Evolutionary conservation across 176 grass and related monocot species (phyloP).

Genomic region (Paspalum notatum): DNA sequence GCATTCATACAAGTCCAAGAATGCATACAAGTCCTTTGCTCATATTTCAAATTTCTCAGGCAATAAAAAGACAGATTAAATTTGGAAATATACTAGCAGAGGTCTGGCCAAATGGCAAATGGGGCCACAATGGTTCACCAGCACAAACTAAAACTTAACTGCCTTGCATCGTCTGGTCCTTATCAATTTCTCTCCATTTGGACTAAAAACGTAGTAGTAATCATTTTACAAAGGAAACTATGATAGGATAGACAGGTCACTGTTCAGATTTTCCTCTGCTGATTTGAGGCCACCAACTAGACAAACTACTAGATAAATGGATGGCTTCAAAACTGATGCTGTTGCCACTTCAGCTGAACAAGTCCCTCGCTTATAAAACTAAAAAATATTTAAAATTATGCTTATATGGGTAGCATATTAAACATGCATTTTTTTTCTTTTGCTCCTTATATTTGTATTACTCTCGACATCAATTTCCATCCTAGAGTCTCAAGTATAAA

Average conservation of each 20-base stretch:
- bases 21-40: not conserved
- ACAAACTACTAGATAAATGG: not conserved
- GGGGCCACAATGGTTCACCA: slow-evolving; percentile 12
- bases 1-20: not conserved
- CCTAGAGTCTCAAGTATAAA: not conserved
- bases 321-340: not conserved
- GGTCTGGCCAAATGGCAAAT: not conserved
- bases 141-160: not conserved
- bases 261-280: not conserved
- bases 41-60: not conserved
- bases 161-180: not conserved
- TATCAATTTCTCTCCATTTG: not conserved
- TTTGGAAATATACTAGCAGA: not conserved
- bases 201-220: not conserved
- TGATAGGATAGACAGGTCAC: not conserved
- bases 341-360: not conserved
- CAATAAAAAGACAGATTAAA: not conserved
- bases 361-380: not conserved
- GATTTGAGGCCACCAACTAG: not conserved
- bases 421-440: not conserved
- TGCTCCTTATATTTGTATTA: slow-evolving; percentile 1
- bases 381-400: not conserved
- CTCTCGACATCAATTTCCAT: not conserved
- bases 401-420: not conserved
- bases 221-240: not conserved